Conservation (phyloP, 225 moss, liverwort and hornwort genomes). For the Pleurozium schreberi region DNA sequence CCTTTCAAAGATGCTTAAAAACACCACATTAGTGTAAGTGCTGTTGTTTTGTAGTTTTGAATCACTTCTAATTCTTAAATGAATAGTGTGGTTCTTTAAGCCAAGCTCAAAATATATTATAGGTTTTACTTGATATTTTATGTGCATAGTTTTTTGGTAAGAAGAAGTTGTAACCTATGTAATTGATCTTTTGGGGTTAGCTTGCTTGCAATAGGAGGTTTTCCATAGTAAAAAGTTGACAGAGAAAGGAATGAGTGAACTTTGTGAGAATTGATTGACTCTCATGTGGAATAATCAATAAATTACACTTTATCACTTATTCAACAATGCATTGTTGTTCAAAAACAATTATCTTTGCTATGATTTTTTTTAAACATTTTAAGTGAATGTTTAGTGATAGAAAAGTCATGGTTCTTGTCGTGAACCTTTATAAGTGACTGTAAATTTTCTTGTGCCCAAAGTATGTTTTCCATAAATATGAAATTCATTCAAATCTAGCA, state of each 20-base stretch:
- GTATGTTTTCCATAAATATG: rapidly evolving
- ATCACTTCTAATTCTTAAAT: not conserved
- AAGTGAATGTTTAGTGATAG: not conserved
- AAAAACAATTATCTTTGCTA: rapidly evolving
- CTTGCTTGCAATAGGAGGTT: rapidly evolving
- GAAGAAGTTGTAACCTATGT: too few species aligned
- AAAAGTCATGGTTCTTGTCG: too few species aligned
- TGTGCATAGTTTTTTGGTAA: too few species aligned
- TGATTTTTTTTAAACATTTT: not conserved
- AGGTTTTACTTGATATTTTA: not conserved
- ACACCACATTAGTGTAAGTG: not conserved
- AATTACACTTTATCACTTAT: rapidly evolving
- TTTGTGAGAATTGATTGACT: not conserved
- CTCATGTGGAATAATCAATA: rapidly evolving
- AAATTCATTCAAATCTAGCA: not conserved
- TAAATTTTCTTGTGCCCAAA: not conserved
- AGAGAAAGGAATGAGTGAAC: not conserved
- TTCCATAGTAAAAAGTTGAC: not conserved
- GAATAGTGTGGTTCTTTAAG: not conserved
- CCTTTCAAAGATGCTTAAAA: not conserved
- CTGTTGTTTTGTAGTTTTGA: not conserved
- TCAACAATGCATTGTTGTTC: not conserved
- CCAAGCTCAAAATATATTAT: rapidly evolving
- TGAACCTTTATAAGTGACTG: rapidly evolving
- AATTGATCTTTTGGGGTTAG: not conserved